Conservation (phyloP, 805 yeast species). For the Jamesozyma piceae region DNA sequence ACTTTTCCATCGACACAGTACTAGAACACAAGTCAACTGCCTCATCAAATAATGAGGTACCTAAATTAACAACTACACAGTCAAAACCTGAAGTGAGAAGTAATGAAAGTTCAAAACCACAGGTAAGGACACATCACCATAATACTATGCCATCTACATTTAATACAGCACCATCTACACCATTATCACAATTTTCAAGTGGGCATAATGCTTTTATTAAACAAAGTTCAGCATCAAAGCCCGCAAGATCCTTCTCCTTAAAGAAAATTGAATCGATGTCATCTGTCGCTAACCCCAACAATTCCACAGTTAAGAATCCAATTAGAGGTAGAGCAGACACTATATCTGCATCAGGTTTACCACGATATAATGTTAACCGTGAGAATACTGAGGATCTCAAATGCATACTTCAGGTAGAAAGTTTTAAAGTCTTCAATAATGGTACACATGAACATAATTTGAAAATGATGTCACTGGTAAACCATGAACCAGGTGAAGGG, state of each 20-base stretch:
- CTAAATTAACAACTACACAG: background rate
- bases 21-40: constrained; percentile 4
- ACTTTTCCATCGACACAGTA: constrained; percentile 9
- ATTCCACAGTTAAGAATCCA: background rate
- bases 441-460: constrained; percentile 26
- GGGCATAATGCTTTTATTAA: background rate
- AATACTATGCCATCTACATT: background rate
- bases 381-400: constrained; percentile 7
- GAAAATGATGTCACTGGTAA: constrained; percentile 16
- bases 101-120: background rate
- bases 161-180: background rate
- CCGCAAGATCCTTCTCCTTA: constrained; percentile 5
- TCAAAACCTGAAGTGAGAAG: background rate
- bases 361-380: constrained; percentile 4
- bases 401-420: constrained; percentile 18
- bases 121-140: background rate
- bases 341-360: constrained; percentile 16
- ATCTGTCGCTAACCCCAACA: background rate
- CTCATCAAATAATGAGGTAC: background rate
- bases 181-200: background rate
- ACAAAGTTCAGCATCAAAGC: background rate
- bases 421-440: constrained; percentile 22
- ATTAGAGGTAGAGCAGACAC: constrained; percentile 18
- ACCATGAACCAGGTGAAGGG: constrained; percentile 2
- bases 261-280: constrained; percentile 7